phyloP scores from a whole-genome alignment of 139 green algal species.

The Volvox africanus region DNA sequence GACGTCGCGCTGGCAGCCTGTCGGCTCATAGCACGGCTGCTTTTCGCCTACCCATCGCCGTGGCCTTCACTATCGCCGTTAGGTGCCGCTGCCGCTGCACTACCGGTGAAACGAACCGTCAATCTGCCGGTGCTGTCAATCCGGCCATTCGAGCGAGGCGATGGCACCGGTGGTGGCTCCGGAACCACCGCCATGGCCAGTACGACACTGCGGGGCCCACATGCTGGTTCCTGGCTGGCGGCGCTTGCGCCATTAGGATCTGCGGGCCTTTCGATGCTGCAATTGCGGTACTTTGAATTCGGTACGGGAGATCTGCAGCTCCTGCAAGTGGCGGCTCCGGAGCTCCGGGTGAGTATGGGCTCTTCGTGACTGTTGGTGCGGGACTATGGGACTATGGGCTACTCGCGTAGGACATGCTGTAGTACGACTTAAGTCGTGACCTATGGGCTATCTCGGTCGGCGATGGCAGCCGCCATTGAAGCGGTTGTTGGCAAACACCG shows the following conservation, averaged over 20 bases:
- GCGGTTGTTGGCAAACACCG: too few relatives aligned
- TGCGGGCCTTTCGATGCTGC: background rate
- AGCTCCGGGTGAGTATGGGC: background rate
- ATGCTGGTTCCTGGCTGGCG: slow-evolving; percentile 6
- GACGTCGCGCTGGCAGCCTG: background rate
- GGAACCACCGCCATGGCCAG: background rate
- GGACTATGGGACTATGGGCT: too few relatives aligned
- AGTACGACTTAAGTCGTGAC: too few relatives aligned
- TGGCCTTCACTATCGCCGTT: background rate
- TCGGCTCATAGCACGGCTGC: background rate
- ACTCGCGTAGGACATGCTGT: too few relatives aligned
- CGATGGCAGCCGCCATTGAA: too few relatives aligned
- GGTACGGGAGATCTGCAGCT: background rate
- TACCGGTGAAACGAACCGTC: background rate
- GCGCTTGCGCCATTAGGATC: background rate
- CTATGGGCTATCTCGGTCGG: too few relatives aligned
- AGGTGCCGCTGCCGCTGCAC: background rate
- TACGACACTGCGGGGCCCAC: background rate
- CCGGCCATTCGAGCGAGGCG: background rate
- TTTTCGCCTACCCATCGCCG: background rate
- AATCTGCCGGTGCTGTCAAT: background rate
- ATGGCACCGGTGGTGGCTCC: too few relatives aligned
- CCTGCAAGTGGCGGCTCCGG: background rate
- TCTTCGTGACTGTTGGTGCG: too few relatives aligned
- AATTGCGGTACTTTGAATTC: background rate